phyloP scores from a whole-genome alignment of 345 rosid species.

The Brassica carinata region DNA sequence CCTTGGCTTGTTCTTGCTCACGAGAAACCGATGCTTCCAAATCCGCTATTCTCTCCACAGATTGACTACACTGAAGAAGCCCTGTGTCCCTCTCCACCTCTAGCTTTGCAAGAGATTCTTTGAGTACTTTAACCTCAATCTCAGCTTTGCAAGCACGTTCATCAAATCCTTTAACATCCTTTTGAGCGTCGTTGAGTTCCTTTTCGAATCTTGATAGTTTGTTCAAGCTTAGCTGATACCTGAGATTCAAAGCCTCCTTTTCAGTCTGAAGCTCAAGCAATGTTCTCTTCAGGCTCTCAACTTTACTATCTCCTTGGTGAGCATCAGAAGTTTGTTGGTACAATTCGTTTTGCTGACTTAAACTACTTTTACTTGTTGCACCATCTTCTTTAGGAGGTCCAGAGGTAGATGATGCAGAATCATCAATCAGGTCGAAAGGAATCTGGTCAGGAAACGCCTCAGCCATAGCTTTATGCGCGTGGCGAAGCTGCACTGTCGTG shows the following conservation, averaged over 20 bases:
- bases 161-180: conserved; percentile 56
- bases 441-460: conserved; percentile 92
- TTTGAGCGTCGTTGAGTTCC: conserved; percentile 60
- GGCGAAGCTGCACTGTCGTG: conserved; percentile 86
- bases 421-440: conserved; percentile 59
- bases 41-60: conserved; percentile 60
- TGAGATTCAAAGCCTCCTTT: conserved; percentile 60
- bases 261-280: conserved; percentile 72
- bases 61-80: conserved; percentile 65
- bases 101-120: conserved; percentile 61
- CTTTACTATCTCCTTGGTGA: conserved; percentile 58
- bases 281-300: conserved; percentile 57
- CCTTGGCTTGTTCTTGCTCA: conserved; percentile 53
- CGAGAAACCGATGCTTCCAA: conserved; percentile 52
- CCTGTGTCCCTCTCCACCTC: conserved; percentile 74
- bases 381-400: conserved; percentile 48
- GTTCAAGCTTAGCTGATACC: conserved; percentile 67
- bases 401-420: conserved; percentile 54
- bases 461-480: conserved; percentile 81
- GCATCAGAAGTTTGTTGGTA: conserved; percentile 28
- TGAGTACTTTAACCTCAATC: conserved; percentile 67
- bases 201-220: conserved; percentile 67
- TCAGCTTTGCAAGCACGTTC: conserved; percentile 83
- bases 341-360: conserved; percentile 56
- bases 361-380: conserved; percentile 49